Percentiles rank a stretch among this genome's conserved stretches.
phyloP scores from a whole-genome alignment of 192 early-diverging fungal genomes.

The Coemansia sp. region DNA sequence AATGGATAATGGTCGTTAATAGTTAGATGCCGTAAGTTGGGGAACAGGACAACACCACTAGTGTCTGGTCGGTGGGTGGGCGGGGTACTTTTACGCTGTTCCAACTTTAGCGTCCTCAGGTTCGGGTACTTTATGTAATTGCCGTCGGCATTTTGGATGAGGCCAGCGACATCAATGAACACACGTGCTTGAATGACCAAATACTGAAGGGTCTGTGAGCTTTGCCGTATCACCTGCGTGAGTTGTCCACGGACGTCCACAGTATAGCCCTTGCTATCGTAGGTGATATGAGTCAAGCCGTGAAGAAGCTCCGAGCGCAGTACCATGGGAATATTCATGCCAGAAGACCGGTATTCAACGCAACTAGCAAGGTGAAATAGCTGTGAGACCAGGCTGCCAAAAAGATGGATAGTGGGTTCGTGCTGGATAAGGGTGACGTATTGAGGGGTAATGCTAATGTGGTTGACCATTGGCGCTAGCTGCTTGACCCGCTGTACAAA shows the following conservation, averaged over 20 bases:
- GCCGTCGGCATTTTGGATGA: conserved; percentile 1
- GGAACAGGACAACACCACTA: conserved; percentile 1
- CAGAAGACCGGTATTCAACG: neutral
- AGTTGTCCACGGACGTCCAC: neutral
- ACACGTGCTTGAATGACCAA: neutral
- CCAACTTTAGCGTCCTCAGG: neutral
- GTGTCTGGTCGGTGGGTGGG: neutral
- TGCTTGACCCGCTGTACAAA: conserved; percentile 1
- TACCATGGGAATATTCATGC: neutral
- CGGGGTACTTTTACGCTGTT: neutral
- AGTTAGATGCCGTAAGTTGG: neutral
- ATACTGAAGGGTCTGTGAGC: neutral
- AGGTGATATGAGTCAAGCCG: neutral
- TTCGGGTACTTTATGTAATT: neutral
- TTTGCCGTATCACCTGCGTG: neutral
- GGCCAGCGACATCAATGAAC: neutral
- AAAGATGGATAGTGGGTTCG: neutral
- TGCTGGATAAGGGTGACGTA: neutral
- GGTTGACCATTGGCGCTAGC: neutral
- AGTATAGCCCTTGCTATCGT: neutral
- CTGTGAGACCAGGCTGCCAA: neutral
- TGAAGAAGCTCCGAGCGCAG: neutral
- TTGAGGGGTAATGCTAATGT: neutral
- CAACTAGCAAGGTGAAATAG: neutral
- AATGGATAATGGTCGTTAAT: conserved; percentile 2